Conservation (phyloP, 2,329 filamentous ascomycete species). For the Ascocoryne sarcoides region DNA sequence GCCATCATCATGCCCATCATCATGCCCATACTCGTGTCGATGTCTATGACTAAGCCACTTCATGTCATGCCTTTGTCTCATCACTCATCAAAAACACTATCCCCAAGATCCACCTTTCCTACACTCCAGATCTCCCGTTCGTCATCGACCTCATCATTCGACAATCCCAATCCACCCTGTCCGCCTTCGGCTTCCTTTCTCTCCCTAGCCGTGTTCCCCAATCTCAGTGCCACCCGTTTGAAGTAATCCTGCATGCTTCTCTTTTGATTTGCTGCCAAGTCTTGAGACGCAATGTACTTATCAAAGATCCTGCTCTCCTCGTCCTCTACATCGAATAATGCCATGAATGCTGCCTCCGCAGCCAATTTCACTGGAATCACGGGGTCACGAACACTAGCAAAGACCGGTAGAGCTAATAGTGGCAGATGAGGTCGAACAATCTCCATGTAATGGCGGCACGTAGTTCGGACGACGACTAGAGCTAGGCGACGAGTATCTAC, state of each 20-base stretch:
- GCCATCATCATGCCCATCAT: too few relatives aligned
- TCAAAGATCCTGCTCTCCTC: slow-evolving; percentile 82
- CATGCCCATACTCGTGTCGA: too few relatives aligned
- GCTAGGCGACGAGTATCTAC: slow-evolving; percentile 78
- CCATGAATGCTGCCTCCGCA: slow-evolving; percentile 87
- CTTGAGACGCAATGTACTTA: slow-evolving; percentile 70
- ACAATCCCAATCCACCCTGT: slow-evolving; percentile 73
- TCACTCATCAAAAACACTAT: slow-evolving; percentile 32
- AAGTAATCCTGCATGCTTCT: slow-evolving; percentile 96
- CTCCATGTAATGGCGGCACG: slow-evolving; percentile 70
- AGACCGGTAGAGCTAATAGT: slow-evolving; percentile 73
- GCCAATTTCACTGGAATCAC: slow-evolving; percentile 94
- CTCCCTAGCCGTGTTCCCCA: slow-evolving; percentile 83
- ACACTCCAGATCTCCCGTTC: slow-evolving; percentile 95
- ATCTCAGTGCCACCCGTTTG: slow-evolving; percentile 76
- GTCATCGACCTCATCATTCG: slow-evolving; percentile 87
- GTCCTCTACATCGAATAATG: slow-evolving; percentile 83
- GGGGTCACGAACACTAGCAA: slow-evolving; percentile 79
- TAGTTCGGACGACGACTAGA: slow-evolving; percentile 79
- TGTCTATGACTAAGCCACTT: too few relatives aligned
- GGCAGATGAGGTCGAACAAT: slow-evolving; percentile 73
- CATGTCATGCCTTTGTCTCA: too few relatives aligned
- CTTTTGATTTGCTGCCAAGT: slow-evolving; percentile 64
- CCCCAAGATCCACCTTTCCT: slow-evolving; percentile 76
- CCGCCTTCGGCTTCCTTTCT: slow-evolving; percentile 87